Percentiles rank a stretch among this genome's conserved stretches.
These are phyloP conservation scores for Biscogniauxia sp. DNA, from an alignment of 2,329 filamentous ascomycete genomes.

Conservation along the genomic window DNA sequence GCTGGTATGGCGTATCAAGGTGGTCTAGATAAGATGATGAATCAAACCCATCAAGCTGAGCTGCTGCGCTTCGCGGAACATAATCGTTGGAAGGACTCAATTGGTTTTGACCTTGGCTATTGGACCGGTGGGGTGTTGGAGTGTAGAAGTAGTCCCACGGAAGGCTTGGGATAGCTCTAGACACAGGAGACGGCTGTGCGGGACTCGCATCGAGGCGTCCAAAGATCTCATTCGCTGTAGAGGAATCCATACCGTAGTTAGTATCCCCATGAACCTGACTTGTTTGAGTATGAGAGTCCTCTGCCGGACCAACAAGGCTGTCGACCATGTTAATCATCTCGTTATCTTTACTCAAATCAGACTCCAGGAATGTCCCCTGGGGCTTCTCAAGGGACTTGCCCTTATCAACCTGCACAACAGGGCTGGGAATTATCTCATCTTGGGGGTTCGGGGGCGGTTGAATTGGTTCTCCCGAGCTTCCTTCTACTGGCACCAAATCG, in stretches of 20 bases:
- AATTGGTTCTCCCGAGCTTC: neutral
- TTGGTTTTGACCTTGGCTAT: slow-evolving; percentile 22
- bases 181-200: slow-evolving; percentile 32
- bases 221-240: slow-evolving; percentile 51
- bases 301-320: slow-evolving; percentile 33
- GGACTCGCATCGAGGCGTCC: slow-evolving; percentile 38
- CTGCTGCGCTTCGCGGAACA: slow-evolving; percentile 24
- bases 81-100: slow-evolving; percentile 16
- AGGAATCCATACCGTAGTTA: slow-evolving; percentile 55
- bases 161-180: slow-evolving; percentile 40
- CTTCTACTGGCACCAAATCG: neutral
- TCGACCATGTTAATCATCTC: slow-evolving; percentile 44
- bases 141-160: slow-evolving; percentile 51
- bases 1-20: slow-evolving; percentile 13
- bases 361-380: slow-evolving; percentile 17
- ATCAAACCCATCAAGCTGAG: slow-evolving; percentile 19
- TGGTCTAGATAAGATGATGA: slow-evolving; percentile 24
- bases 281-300: slow-evolving; percentile 25
- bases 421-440: neutral
- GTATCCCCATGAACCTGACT: slow-evolving; percentile 38
- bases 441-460: slow-evolving; percentile 5
- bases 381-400: slow-evolving; percentile 13
- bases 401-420: slow-evolving; percentile 8
- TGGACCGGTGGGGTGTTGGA: slow-evolving; percentile 24
- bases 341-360: slow-evolving; percentile 32